These are phyloP conservation scores for Erodium trifolium DNA, from an alignment of 441 rosid genomes.

Conservation along the genomic window DNA sequence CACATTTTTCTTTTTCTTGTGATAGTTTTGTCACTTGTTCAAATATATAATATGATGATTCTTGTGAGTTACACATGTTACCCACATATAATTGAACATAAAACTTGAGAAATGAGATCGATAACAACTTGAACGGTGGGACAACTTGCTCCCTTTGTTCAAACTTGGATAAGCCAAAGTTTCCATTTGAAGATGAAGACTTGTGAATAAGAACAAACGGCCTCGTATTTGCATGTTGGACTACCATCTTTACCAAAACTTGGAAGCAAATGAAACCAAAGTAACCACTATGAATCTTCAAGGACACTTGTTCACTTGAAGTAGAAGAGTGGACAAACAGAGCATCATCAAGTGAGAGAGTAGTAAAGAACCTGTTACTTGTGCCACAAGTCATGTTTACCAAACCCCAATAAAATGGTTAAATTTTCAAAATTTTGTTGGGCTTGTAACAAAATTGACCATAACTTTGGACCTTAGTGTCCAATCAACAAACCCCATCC, in stretches of 20 bases:
- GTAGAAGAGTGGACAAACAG: background rate
- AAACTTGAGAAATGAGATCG: background rate
- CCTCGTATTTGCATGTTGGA: background rate
- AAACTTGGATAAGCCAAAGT: background rate
- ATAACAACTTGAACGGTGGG: background rate
- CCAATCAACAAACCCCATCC: background rate
- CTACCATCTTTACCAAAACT: background rate
- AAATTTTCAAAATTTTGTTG: background rate
- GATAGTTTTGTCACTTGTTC: too few species aligned
- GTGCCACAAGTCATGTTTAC: conserved; percentile 7
- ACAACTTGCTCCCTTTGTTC: background rate
- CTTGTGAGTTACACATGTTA: too few species aligned
- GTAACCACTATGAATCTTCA: conserved; percentile 4
- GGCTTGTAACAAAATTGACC: conserved; percentile 19
- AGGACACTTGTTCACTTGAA: conserved; percentile 8
- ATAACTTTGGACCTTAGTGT: background rate
- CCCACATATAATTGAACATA: too few species aligned
- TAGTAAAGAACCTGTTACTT: conserved; percentile 8
- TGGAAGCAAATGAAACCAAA: background rate
- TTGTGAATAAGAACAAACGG: background rate
- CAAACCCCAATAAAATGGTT: background rate
- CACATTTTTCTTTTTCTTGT: too few species aligned
- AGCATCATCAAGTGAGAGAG: background rate
- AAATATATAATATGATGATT: too few species aligned
- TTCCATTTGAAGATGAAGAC: background rate